Conservation (phyloP, 805 yeast genomes). For the Metschnikowia gelsemii region DNA sequence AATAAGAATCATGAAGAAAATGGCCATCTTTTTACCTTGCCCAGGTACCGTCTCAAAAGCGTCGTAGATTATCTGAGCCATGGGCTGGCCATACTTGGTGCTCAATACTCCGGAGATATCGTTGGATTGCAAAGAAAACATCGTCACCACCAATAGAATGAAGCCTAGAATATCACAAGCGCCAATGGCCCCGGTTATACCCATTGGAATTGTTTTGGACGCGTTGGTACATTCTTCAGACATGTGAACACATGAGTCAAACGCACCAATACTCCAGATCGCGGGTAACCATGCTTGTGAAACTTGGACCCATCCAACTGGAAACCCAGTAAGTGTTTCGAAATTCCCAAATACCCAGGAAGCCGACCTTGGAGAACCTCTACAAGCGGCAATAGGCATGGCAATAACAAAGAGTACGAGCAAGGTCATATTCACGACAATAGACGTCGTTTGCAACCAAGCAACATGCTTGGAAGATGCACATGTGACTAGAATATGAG, state of each 20-base stretch:
- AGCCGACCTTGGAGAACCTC: conserved; percentile 46
- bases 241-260: conserved; percentile 69
- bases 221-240: conserved; percentile 68
- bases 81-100: conserved; percentile 49
- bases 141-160: conserved; percentile 49
- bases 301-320: conserved; percentile 54
- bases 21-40: conserved; percentile 59
- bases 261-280: conserved; percentile 71
- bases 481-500: conserved; percentile 53
- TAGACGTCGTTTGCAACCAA: conserved; percentile 56
- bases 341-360: conserved; percentile 53
- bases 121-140: conserved; percentile 53
- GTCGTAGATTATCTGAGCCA: conserved; percentile 64
- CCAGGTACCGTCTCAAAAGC: conserved; percentile 37
- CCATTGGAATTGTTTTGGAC: conserved; percentile 59
- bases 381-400: conserved; percentile 54
- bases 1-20: conserved; percentile 58
- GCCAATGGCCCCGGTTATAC: conserved; percentile 56
- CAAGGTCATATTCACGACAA: conserved; percentile 50
- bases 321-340: conserved; percentile 52
- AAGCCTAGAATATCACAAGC: conserved; percentile 60
- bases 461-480: conserved; percentile 57
- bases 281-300: conserved; percentile 55
- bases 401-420: conserved; percentile 59
- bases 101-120: conserved; percentile 25